phyloP scores from a whole-genome alignment of 1,284 basidiomycete species.

The Somion occarium region DNA sequence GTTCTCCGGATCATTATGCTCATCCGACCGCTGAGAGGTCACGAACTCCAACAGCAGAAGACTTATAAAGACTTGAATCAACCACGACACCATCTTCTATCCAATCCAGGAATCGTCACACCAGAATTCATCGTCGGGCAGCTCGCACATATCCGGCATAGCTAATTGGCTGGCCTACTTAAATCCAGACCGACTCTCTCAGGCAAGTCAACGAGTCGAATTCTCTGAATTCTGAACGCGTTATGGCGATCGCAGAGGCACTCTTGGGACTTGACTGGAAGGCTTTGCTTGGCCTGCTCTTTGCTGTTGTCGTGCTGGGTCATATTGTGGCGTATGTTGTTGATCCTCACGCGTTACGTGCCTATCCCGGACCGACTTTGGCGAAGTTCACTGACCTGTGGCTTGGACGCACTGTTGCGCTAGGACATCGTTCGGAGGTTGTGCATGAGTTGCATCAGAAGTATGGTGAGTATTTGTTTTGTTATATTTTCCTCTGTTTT shows the following conservation, averaged over 20 bases:
- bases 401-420: slow-evolving; percentile 62
- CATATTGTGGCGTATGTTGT: slow-evolving; percentile 57
- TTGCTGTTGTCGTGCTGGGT: slow-evolving; percentile 33
- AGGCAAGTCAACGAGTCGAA: too few relatives aligned
- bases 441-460: slow-evolving; percentile 76
- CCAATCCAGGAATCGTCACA: background rate
- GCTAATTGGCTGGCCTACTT: too few relatives aligned
- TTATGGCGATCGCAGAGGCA: slow-evolving; percentile 11
- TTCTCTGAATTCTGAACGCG: background rate
- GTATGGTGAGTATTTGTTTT: slow-evolving; percentile 48
- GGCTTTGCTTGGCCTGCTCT: slow-evolving; percentile 19
- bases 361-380: slow-evolving; percentile 69
- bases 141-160: too few relatives aligned
- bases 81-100: background rate
- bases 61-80: background rate
- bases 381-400: slow-evolving; percentile 78
- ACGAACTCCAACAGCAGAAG: background rate
- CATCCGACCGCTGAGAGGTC: background rate
- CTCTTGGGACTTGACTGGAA: slow-evolving; percentile 13
- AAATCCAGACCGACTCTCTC: too few relatives aligned
- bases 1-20: background rate
- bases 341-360: slow-evolving; percentile 55
- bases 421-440: slow-evolving; percentile 71
- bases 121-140: background rate
- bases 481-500: background rate